Evolutionary conservation across 805 yeast species (phyloP).

Genomic region (Lachancea fermentati): DNA sequence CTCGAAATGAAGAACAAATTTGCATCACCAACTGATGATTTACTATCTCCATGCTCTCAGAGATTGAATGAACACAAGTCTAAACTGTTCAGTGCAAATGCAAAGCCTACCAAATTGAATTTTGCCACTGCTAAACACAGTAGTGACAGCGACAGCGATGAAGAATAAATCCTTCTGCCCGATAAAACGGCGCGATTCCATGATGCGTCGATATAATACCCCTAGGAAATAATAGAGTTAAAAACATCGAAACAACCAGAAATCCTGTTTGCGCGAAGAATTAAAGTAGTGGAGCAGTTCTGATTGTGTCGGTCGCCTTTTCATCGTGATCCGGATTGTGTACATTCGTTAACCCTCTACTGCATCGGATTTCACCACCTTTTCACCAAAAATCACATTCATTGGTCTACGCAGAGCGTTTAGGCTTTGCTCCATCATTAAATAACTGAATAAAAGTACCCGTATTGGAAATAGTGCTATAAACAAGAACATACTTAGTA

Average conservation of each 20-base stretch:
- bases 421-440: background rate
- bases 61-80: constrained; percentile 46
- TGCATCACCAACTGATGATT: constrained; percentile 53
- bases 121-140: constrained; percentile 6
- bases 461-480: constrained; percentile 3
- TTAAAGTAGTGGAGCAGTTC: background rate
- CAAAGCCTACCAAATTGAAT: constrained; percentile 23
- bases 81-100: constrained; percentile 18
- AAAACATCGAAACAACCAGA: no score
- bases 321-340: background rate
- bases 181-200: background rate
- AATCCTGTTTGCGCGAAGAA: no score
- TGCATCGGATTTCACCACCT: background rate
- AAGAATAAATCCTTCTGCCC: background rate
- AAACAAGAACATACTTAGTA: constrained; percentile 9
- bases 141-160: constrained; percentile 6
- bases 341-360: background rate
- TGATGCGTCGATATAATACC: no score
- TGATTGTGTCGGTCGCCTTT: background rate
- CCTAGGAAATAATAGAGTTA: no score
- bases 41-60: constrained; percentile 55
- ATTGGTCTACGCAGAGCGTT: background rate
- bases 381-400: background rate
- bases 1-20: constrained; percentile 20
- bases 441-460: background rate